Base-by-base conservation (phyloP, 257 asterid genomes). In the Anisodus tanguticus region DNA sequence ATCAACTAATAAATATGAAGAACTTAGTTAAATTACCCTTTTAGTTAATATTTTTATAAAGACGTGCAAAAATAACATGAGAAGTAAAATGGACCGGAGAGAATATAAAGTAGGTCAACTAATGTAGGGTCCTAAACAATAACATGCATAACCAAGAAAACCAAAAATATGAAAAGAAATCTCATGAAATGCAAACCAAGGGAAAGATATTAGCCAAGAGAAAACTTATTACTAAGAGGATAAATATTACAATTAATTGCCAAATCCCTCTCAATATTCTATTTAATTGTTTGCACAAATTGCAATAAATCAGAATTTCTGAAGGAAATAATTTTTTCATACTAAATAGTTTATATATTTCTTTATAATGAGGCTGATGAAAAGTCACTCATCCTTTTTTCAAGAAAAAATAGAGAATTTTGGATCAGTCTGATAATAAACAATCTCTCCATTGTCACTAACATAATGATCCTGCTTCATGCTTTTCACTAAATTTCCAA, bases 401-500 rank as follows among this genome's bases (percentile, higher is more conserved):
- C 22, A 63, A 51, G 11, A 3, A 22, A 3, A 26, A 12, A 22
- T 51, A 15, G 15, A 8, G 5, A 88, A 82, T 2, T 88, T 59
- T 2, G 86, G 76, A 82, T 95, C 98, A 3, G 95, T 92, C 86
- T 92, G 95, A 70, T 95, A 93, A 59, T 45, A 95, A 59, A 93
- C 97, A n/a, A 95, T 70, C 53, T 93, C 98, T 3, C 98, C 98
- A 13, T 80, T 82, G 47, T 95, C 95, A 55, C 94, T 91, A 35
- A 95, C 98, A 60, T 90, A 93, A 59, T 95, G 98, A 53, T 95
- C 98, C 19, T 81, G 69, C 15, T 88, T 74, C 26, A 95, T 87
- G 88, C 98, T 93, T 79, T 79, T 90, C 72, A 89, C 84, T 84
- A 95, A 83, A 43, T 87, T 87, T 0, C 85, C 88, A 68, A 95